Percentiles rank a stretch among this genome's conserved stretches.
These are phyloP conservation scores for Ophiostoma sp. DNA, from an alignment of 2,329 filamentous ascomycete species.

Conservation along the genomic window DNA sequence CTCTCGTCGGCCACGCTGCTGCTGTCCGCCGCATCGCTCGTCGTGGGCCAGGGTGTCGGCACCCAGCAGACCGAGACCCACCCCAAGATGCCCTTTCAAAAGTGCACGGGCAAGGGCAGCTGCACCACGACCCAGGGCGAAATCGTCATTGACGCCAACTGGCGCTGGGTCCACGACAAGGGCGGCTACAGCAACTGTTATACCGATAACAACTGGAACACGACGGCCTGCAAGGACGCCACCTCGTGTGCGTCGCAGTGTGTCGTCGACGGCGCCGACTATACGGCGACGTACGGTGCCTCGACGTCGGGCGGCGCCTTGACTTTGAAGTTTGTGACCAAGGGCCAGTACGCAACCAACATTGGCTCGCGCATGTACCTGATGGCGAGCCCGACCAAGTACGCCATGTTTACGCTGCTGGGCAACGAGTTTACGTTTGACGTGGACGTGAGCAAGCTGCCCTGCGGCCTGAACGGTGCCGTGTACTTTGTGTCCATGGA, in stretches of 20 bases:
- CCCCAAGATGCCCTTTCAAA: conserved; percentile 53
- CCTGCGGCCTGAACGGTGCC: conserved; percentile 60
- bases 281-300: conserved; percentile 52
- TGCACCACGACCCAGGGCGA: conserved; percentile 51
- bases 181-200: conserved; percentile 52
- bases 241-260: conserved; percentile 55
- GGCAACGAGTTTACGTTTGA: conserved; percentile 66
- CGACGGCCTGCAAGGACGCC: conserved; percentile 49
- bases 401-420: conserved; percentile 54
- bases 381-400: conserved; percentile 36
- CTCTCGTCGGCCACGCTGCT: conserved; percentile 15
- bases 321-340: conserved; percentile 49
- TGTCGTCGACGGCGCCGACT: conserved; percentile 57
- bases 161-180: conserved; percentile 56
- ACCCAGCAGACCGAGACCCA: conserved; percentile 50
- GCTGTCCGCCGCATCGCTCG: conserved; percentile 13
- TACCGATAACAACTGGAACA: conserved; percentile 50
- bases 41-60: conserved; percentile 49
- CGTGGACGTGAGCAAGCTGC: conserved; percentile 61
- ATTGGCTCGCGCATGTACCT: conserved; percentile 40
- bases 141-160: conserved; percentile 57
- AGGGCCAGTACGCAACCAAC: conserved; percentile 42
- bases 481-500: conserved; percentile 56
- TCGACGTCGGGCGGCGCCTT: conserved; percentile 50
- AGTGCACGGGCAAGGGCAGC: conserved; percentile 48